Conservation (phyloP, 208 protist species). For the Crithidia sp. region DNA sequence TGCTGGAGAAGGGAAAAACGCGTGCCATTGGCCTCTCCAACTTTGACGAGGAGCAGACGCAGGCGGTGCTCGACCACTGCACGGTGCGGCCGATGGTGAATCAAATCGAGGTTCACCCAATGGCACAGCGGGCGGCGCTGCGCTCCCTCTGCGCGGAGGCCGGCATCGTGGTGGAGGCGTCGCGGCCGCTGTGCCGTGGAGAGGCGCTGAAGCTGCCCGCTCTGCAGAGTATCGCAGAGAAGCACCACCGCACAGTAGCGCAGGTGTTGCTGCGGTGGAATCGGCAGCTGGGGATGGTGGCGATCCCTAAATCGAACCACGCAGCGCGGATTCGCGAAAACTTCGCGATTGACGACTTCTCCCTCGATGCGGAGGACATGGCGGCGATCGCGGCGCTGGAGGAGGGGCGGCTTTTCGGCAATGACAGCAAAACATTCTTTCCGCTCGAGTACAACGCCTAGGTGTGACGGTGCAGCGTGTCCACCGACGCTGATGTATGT, state of each 20-base stretch:
- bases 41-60: constrained; percentile 65
- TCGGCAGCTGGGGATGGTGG: constrained; percentile 52
- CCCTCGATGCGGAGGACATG: constrained; percentile 51
- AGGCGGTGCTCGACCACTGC: constrained; percentile 69
- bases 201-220: constrained; percentile 28
- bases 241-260: constrained; percentile 47
- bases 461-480: neutral
- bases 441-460: constrained; percentile 2
- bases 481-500: neutral
- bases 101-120: constrained; percentile 93
- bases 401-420: constrained; percentile 34
- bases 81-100: constrained; percentile 86
- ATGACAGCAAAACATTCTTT: constrained; percentile 19
- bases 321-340: constrained; percentile 83
- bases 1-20: constrained; percentile 74
- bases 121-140: constrained; percentile 60
- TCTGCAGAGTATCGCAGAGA: constrained; percentile 40
- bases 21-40: constrained; percentile 92
- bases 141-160: constrained; percentile 70
- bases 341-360: constrained; percentile 58
- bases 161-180: constrained; percentile 55
- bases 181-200: constrained; percentile 59
- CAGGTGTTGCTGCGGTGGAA: constrained; percentile 76
- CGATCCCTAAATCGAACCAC: constrained; percentile 89
- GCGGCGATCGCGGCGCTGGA: constrained; percentile 46